Conservation (phyloP, 139 green algal species). For the Mesotaenium endlicherianum region DNA sequence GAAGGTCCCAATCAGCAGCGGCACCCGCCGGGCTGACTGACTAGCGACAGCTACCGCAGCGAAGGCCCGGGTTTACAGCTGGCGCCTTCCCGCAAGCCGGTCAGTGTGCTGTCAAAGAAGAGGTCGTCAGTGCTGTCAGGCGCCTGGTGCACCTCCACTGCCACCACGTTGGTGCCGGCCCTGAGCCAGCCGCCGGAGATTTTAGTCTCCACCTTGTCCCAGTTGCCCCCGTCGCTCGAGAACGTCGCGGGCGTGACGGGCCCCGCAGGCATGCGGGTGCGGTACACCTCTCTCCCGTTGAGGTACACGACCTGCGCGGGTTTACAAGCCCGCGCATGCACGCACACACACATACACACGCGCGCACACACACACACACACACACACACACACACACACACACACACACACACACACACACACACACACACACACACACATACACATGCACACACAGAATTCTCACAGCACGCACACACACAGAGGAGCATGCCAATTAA, state of each 20-base stretch:
- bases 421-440: no score
- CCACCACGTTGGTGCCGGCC: background rate
- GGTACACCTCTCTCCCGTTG: constrained; percentile 26
- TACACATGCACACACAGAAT: no score
- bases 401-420: no score
- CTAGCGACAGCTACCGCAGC: no score
- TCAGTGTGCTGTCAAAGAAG: constrained; percentile 3
- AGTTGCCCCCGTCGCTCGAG: background rate
- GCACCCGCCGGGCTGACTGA: no score
- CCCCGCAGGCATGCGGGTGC: constrained; percentile 16
- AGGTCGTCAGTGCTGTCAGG: background rate
- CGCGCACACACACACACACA: no score
- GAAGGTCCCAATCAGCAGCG: no score
- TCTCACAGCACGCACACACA: no score
- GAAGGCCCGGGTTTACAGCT: background rate
- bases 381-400: no score
- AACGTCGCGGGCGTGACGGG: background rate
- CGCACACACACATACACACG: no score
- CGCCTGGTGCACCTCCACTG: background rate
- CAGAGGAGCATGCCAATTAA: no score
- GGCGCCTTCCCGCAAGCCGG: background rate
- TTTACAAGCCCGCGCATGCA: no score
- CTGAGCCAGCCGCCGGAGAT: constrained; percentile 8
- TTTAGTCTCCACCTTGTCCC: background rate
- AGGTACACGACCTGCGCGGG: constrained; percentile 22